Evolutionary conservation across 192 early-diverging fungal species (phyloP), one percentile per base, ranked within the genome.

Genomic region (Dispira simplex): DNA sequence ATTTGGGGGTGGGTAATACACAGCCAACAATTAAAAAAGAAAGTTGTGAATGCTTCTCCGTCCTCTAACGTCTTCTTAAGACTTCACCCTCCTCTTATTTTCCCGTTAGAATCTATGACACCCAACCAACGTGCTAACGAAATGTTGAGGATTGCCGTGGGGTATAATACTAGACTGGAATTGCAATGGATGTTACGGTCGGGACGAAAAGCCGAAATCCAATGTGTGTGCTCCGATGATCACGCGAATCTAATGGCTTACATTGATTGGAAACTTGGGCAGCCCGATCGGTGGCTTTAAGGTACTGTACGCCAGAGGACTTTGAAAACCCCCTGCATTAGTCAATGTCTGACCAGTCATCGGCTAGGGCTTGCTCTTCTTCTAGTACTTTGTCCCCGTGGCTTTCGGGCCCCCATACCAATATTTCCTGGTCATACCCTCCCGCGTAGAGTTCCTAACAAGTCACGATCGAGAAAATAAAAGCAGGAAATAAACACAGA

Each of bases 331-430:
- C 18, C 18, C 26, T 2, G 10, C 26, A 27, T 27, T 58, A 58
- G 16, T 58, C 56, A 58, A 12, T 58, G 43, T 58, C 56, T 12
- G 56, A 58, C 56, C 56, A 58, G 2, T 58, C 27, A 8, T 58
- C 56, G 18, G 18, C 27, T 16, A 39, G 26, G 26, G 56, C 56
- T 39, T 58, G 25, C 2, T 26, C 16, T 32, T 32, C 43, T 39
- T 18, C 25, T 10, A 43, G 28, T 18, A 8, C 25, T 58, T 58
- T 58, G 6, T n/a, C 11, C 10, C n/a, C 56, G 10, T 18, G 56
- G 27, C n/a, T 18, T 27, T 58, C 56, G 1, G 56, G 56, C 28
- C 27, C 56, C 56, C 56, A 58, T 1, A 27, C 56, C 56, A 58
- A 28, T 10, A 58, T 58, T 28, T 58, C 56, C 18, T 58, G 56